Base-by-base conservation (phyloP, 805 yeast species). In the Yamadazyma paraphyllophila region DNA sequence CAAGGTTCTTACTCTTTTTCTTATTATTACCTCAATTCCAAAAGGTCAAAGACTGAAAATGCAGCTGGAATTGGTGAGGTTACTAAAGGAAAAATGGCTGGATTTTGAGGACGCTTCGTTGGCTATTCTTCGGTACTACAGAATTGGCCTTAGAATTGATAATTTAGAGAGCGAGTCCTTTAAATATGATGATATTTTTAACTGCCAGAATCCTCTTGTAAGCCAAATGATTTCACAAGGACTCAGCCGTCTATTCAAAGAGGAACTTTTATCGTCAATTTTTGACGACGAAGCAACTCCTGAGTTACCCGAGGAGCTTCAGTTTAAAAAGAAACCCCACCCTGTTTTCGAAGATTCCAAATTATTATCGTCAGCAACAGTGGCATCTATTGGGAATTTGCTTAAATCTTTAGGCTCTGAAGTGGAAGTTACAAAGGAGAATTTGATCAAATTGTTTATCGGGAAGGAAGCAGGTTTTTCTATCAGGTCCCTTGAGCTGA, bases 381-480 rank as follows among this genome's bases (percentile, higher is more conserved):
- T 76, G 4, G 54, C 81, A 0, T 63, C 67, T 36, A 44, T 78
- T 15, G 59, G 75, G 1, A 58, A 71, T 1, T 52, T 70, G 10
- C 45, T 75, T 6, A 49, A 49, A 10, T 46, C 42, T 13, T 16
- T 53, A 1, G 53, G 55, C 5, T 49, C 60, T 1, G 69, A 69
- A 1, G 56, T 62, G 1, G 74, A 68, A 25, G 51, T 78, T 3
- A 65, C 80, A 0, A 68, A 67, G 16, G 66, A 77, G 3, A 74
- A 77, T 36, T 58, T 86, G 43, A 71, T 80, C 36, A 81, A 80
- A 53, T 73, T 91, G 9, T 91, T 83, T 55, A 71, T 76, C 7
- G 97, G 95, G 0, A 68, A 88, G 8, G 84, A 80, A 39, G 72
- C 82, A 2, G 98, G 98, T 1, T 92, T 87, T 60, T 88, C 96